A percentile compares a stretch with the other conserved stretches of the same genome.
Evolutionary conservation across 208 protist species (phyloP).

Genomic region (Balamuthia mandrillaris): DNA sequence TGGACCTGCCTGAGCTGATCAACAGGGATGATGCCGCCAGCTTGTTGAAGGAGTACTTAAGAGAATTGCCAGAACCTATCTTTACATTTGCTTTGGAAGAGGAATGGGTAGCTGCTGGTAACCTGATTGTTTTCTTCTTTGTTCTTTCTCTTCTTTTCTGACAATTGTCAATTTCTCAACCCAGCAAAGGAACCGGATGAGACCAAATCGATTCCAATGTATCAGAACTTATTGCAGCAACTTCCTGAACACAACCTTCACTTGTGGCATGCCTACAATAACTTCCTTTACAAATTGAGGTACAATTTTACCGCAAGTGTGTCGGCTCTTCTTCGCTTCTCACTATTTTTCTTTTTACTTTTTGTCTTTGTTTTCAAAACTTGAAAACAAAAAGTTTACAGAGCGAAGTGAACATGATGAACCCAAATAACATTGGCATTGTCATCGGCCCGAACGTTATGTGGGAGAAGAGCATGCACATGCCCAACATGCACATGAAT

Average conservation of each 20-base stretch:
- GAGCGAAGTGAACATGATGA: constrained; percentile 36
- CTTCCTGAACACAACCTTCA: constrained; percentile 14
- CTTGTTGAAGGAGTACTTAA: constrained; percentile 31
- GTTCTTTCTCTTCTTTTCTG: not conserved
- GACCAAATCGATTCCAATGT: not conserved
- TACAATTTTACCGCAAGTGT: too few species aligned
- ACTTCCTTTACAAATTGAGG: constrained; percentile 28
- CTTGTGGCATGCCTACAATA: constrained; percentile 21
- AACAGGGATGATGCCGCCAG: not conserved
- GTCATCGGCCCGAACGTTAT: constrained; percentile 38
- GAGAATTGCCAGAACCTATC: constrained; percentile 24
- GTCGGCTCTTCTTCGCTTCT: too few species aligned
- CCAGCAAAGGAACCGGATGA: not conserved
- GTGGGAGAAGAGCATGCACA: constrained; percentile 11
- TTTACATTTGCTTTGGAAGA: not conserved
- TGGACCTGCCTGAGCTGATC: not conserved
- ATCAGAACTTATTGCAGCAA: not conserved
- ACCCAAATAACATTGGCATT: constrained; percentile 36
- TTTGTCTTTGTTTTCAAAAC: too few species aligned
- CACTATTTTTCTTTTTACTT: too few species aligned
- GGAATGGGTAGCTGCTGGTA: constrained; percentile 15
- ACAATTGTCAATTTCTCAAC: too few species aligned
- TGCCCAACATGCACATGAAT: constrained; percentile 42
- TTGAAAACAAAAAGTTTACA: too few species aligned
- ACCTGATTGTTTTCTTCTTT: not conserved